phyloP scores from a whole-genome alignment of 176 grass and related monocot species.

The Poa annua region DNA sequence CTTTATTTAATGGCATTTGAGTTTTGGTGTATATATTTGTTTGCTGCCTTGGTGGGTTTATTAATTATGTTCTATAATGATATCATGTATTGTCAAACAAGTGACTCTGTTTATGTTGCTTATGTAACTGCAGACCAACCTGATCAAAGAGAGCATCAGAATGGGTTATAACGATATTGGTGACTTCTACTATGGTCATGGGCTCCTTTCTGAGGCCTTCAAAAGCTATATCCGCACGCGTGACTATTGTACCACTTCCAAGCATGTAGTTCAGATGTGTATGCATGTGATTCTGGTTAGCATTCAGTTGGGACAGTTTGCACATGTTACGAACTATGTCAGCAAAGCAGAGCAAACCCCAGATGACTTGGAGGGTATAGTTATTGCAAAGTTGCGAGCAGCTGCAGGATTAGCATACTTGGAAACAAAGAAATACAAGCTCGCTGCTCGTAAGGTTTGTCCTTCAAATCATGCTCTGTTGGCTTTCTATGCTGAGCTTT shows the following conservation, averaged over 20 bases:
- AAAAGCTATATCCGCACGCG: conserved; percentile 94
- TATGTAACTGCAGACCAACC: conserved; percentile 72
- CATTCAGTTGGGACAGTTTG: conserved; percentile 84
- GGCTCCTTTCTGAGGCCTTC: conserved; percentile 85
- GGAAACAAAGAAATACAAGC: conserved; percentile 94
- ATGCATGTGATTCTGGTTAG: conserved; percentile 92
- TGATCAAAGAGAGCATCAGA: conserved; percentile 99
- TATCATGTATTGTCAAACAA: not conserved
- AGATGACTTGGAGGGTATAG: conserved; percentile 54
- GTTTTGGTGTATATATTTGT: conserved; percentile 5
- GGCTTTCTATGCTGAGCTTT: not conserved
- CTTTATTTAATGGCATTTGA: not conserved
- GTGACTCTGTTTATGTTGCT: conserved; percentile 21
- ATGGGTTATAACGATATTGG: conserved; percentile 98
- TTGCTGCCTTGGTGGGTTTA: not conserved
- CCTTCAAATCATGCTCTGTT: not conserved
- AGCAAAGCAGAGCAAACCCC: conserved; percentile 89
- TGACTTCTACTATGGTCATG: conserved; percentile 90
- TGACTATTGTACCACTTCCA: conserved; percentile 97
- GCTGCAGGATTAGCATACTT: conserved; percentile 85
- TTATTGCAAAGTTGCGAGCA: conserved; percentile 68
- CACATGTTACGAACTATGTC: conserved; percentile 91
- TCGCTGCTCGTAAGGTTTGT: conserved; percentile 94
- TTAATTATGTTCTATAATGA: not conserved
- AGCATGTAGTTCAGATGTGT: conserved; percentile 99